Base-by-base conservation (phyloP, 139 green algal genomes). In the Ettlia oleoabundans region DNA sequence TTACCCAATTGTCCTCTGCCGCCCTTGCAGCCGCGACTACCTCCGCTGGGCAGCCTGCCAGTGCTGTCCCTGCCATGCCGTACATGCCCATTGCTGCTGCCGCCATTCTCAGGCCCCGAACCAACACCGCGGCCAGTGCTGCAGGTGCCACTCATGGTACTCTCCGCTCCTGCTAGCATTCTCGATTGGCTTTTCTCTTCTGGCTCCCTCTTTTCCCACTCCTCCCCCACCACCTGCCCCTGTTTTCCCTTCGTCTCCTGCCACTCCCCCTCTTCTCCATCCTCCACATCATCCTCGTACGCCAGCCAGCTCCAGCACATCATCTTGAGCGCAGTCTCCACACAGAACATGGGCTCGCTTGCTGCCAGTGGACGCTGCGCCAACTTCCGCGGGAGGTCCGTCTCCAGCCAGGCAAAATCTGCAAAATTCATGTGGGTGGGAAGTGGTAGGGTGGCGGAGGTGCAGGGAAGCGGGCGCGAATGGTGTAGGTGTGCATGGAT, bases 251-350 rank as follows among this genome's bases (percentile, higher is more conserved):
- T 43, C 51, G 6, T 28, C 51, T 51, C 32, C 32, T 51, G 32
- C 51, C 9, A 24, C 6, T 41, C 63, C 26, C n/a, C 30, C 8
- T 32, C 47, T 24, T 65, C 32, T 35, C 10, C 21, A 30, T 32
- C 13, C 3, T 5, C 1, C 13, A 30, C 42, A 2, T 65, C 26
- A 18, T 66, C 47, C 8, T 47, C 42, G 33, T 65, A 65, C 15
- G 65, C 51, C 33, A 64, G 52, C 73, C 73, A 80, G 35, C 52
- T 55, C 53, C 52, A 80, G 73, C 53, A 67, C 33, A 80, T 51
- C 73, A 80, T 61, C 73, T 80, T 80, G 26, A 80, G 58, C 10
- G 73, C 73, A 3, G 73, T 80, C 38, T 80, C 58, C 55, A 81
- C 47, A 64, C 75, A 81, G 58, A 71, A 71, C 51, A 81, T 41